Percentiles rank a stretch among this genome's conserved stretches.
Conservation (phyloP, 2,329 filamentous ascomycete species). For the Colletotrichum tropicicola region DNA sequence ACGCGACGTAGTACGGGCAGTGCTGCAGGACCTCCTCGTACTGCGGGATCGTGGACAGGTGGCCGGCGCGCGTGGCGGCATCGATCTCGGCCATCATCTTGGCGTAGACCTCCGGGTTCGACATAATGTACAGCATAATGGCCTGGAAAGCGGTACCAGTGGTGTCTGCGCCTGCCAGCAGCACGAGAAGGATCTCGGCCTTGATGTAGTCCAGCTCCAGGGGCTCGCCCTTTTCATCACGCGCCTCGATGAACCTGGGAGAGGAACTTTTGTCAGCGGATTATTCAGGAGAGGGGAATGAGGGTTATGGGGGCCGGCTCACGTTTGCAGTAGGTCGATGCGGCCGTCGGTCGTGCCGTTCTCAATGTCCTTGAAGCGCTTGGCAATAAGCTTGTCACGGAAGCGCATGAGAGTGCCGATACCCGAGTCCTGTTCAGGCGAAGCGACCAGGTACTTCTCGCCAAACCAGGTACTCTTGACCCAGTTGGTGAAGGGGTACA, state of each 20-base stretch:
- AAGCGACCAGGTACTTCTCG: slow-evolving; percentile 60
- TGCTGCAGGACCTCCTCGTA: slow-evolving; percentile 9
- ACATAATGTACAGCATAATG: slow-evolving; percentile 52
- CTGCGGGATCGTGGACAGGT: background rate
- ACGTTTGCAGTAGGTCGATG: slow-evolving; percentile 64
- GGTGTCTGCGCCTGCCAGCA: slow-evolving; percentile 61
- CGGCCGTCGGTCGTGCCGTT: slow-evolving; percentile 51
- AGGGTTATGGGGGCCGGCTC: too few relatives aligned
- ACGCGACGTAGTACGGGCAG: slow-evolving; percentile 5
- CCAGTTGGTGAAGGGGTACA: slow-evolving; percentile 64
- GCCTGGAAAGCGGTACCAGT: slow-evolving; percentile 60
- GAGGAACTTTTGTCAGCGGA: background rate
- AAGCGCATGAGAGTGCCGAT: slow-evolving; percentile 67
- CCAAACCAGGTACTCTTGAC: slow-evolving; percentile 62
- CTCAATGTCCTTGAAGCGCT: slow-evolving; percentile 57
- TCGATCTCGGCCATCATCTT: slow-evolving; percentile 58
- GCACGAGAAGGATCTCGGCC: slow-evolving; percentile 60
- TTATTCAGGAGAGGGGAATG: too few relatives aligned
- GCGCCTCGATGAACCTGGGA: slow-evolving; percentile 51
- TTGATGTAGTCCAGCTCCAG: slow-evolving; percentile 60
- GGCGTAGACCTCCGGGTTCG: slow-evolving; percentile 48
- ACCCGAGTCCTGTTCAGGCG: slow-evolving; percentile 60
- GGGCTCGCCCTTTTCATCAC: slow-evolving; percentile 53
- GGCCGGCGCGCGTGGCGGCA: background rate
- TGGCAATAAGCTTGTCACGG: slow-evolving; percentile 59